Evolutionary conservation across 352 stramenopile species (phyloP).

Genomic region (Pythium monospermum): DNA sequence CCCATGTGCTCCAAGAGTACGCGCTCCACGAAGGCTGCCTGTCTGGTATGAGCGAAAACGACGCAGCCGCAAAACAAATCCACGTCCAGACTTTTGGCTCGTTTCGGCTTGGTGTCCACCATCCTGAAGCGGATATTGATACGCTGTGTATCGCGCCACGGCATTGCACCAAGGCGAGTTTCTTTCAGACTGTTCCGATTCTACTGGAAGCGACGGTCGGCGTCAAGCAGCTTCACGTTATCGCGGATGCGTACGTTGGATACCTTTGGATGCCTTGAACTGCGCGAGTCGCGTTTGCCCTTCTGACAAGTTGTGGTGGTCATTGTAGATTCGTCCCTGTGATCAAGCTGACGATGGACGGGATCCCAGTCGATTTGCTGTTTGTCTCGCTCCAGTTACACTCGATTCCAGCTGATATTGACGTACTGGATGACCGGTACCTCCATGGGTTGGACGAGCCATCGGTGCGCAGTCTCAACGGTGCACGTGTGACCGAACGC

Average conservation of each 20-base stretch:
- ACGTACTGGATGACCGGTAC: conserved; percentile 77
- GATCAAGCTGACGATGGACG: conserved; percentile 92
- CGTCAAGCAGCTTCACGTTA: conserved; percentile 74
- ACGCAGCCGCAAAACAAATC: conserved; percentile 34
- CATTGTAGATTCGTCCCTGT: conserved; percentile 79
- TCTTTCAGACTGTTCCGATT: conserved; percentile 84
- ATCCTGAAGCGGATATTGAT: conserved; percentile 81
- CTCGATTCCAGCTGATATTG: conserved; percentile 51
- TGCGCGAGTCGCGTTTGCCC: no score
- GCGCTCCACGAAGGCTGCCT: conserved; percentile 59
- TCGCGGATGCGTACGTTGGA: conserved; percentile 83
- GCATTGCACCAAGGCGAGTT: conserved; percentile 78
- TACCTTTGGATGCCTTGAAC: no score
- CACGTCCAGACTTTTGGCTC: conserved; percentile 92
- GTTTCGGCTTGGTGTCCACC: conserved; percentile 83
- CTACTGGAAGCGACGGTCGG: conserved; percentile 63
- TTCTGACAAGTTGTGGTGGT: background rate
- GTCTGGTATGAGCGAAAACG: conserved; percentile 34
- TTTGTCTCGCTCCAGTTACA: conserved; percentile 83
- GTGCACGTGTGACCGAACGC: conserved; percentile 93
- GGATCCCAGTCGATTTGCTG: conserved; percentile 91
- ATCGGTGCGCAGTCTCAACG: conserved; percentile 90
- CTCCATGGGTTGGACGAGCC: conserved; percentile 90
- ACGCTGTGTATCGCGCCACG: conserved; percentile 80
- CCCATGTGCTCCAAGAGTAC: conserved; percentile 68